Base-by-base conservation (phyloP, 1,139 yeast genomes). In the Saccharomycopsis crataegensis region DNA sequence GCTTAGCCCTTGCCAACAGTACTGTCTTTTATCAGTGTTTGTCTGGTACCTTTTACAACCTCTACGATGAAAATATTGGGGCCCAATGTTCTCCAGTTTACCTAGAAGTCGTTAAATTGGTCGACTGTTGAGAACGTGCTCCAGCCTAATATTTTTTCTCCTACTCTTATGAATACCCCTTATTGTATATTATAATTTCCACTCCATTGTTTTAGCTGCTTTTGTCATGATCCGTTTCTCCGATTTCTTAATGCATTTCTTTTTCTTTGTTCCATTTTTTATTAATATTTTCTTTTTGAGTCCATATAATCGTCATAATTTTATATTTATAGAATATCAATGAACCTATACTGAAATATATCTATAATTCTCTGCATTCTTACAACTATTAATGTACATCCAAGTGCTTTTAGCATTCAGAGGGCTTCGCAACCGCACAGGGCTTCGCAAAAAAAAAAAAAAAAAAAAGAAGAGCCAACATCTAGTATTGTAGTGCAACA, bases 11-110 rank as follows among this genome's bases (percentile, higher is more conserved):
- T 62, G 93, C 93, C 72, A 73, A 75, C 70, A 66, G 69, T 55
- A 77, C 79, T 60, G 73, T 74, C 59, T 86, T 86, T 82, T 85
- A 78, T 79, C 89, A 84, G 75, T 86, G 94, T 76, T 70, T 77
- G 62, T 83, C 90, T 38, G 94, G 94, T 63, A 75, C 75, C 65
- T 86, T 86, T 82, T 85, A 82, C 83, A 86, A 86, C 79, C 77
- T 86, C 69, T 86, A 86, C 71, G 89, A 84, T 66, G 74, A 82
- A 71, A 71, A 76, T 61, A 72, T 82, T 60, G 90, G 86, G 61
- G 71, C 68, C 50, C 89, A 83, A 69, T 86, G 94, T 76, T 60
- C 71, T 53, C 74, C 80, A 51, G 89, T 86, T 61, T 72, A 82
- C 67, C 77, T 86, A 63, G 75, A 74, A 58, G 71, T 83, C 65